Evolutionary conservation across 768 basidiomycete genomes (phyloP).

Genomic region (Tylopilus felleus): DNA sequence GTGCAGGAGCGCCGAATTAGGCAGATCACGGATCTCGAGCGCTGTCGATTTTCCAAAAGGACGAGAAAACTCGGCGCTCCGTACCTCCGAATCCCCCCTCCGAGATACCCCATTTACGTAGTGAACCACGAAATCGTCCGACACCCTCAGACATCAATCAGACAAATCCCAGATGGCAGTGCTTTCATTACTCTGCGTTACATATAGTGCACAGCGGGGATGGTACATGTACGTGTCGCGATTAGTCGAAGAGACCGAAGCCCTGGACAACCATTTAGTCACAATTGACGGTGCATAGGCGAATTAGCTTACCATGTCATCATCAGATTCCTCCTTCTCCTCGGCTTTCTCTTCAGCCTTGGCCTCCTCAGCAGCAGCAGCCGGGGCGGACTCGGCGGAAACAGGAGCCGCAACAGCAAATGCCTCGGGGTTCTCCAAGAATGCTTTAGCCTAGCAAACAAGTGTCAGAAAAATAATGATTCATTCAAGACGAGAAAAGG

Average conservation of each 20-base stretch:
- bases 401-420: conserved; percentile 80
- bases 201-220: conserved; percentile 11
- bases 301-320: conserved; percentile 68
- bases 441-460: conserved; percentile 77
- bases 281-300: neutral
- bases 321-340: conserved; percentile 83
- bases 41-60: neutral
- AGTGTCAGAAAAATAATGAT: conserved; percentile 2
- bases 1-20: conserved; percentile 26
- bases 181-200: conserved; percentile 22
- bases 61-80: conserved; percentile 2
- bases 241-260: conserved; percentile 89
- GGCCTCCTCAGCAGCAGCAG: conserved; percentile 56
- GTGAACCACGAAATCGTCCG: neutral
- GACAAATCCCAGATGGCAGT: conserved; percentile 6
- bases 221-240: conserved; percentile 16
- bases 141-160: conserved; percentile 3
- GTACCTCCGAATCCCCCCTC: conserved; percentile 1
- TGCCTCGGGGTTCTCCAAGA: conserved; percentile 97
- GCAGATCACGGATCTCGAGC: conserved; percentile 31
- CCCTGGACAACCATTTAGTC: conserved; percentile 47
- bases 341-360: conserved; percentile 73
- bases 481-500: conserved; percentile 1
- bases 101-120: conserved; percentile 3
- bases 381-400: conserved; percentile 46